phyloP scores from a whole-genome alignment of 1,139 yeast genomes.

The Pichia inconspicua region DNA sequence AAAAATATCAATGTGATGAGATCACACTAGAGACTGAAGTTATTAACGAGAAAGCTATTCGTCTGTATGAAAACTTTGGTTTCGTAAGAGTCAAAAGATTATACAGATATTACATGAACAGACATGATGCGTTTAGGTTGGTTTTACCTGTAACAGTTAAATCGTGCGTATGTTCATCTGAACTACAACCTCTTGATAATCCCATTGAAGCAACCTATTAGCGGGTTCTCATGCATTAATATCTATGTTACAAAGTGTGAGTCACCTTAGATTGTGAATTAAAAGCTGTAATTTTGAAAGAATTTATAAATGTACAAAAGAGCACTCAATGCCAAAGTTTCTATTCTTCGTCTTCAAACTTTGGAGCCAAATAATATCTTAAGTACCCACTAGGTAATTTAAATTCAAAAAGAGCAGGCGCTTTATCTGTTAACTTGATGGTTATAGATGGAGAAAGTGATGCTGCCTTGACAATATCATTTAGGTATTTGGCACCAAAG shows the following conservation, averaged over 20 bases:
- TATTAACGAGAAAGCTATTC: constrained; percentile 66
- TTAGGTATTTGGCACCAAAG: constrained; percentile 84
- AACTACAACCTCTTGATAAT: constrained; percentile 7
- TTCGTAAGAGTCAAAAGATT: constrained; percentile 75
- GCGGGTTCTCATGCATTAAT: background rate
- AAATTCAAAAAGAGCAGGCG: constrained; percentile 93
- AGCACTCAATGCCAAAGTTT: background rate
- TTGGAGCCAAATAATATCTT: constrained; percentile 95
- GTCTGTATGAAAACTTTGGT: constrained; percentile 78
- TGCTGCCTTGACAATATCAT: constrained; percentile 88
- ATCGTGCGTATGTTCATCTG: constrained; percentile 33
- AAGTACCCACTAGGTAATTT: constrained; percentile 88
- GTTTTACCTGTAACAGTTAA: constrained; percentile 57
- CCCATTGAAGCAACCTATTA: constrained; percentile 9
- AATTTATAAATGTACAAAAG: background rate
- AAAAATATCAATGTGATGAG: constrained; percentile 64
- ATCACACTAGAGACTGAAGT: constrained; percentile 89
- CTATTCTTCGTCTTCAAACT: constrained; percentile 83
- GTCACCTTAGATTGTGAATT: background rate
- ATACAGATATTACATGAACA: constrained; percentile 79
- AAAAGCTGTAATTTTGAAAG: background rate
- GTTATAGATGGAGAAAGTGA: constrained; percentile 70
- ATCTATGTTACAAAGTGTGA: too few relatives aligned
- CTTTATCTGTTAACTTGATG: constrained; percentile 78
- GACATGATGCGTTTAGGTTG: constrained; percentile 86